phyloP scores from a whole-genome alignment of 257 asterid genomes.

The Petunia axillaris region DNA sequence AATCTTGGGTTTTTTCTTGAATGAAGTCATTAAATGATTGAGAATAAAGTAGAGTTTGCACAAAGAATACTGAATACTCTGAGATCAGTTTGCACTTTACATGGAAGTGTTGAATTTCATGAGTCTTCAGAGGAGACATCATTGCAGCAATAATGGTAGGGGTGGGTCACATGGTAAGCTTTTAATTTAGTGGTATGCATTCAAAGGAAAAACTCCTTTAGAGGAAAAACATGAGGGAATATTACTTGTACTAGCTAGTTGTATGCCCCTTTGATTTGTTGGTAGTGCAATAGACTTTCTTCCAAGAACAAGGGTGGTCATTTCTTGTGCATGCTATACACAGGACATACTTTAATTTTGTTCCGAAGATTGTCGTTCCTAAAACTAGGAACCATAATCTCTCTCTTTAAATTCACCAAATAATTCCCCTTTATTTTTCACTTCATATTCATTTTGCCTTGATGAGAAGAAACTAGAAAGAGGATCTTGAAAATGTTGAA shows the following conservation, averaged over 20 bases:
- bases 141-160: slow-evolving; percentile 28
- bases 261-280: neutral
- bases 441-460: neutral
- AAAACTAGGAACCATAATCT: neutral
- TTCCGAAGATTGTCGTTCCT: slow-evolving; percentile 21
- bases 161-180: slow-evolving; percentile 26
- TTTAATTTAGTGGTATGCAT: slow-evolving; percentile 23
- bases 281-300: neutral
- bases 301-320: slow-evolving; percentile 24
- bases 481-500: neutral
- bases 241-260: neutral
- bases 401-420: neutral
- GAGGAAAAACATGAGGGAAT: slow-evolving; percentile 16
- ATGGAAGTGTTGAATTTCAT: slow-evolving; percentile 14
- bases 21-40: neutral
- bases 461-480: neutral
- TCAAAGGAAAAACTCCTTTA: slow-evolving; percentile 22
- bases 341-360: neutral
- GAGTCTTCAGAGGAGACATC: neutral
- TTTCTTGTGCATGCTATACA: slow-evolving; percentile 13
- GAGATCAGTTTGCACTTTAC: neutral
- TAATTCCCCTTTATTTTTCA: neutral
- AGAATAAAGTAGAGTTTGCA: neutral
- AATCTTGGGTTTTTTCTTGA: neutral
- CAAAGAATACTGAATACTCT: neutral